phyloP scores from a whole-genome alignment of 2,329 filamentous ascomycete species.

The Clathrospora elynae region DNA sequence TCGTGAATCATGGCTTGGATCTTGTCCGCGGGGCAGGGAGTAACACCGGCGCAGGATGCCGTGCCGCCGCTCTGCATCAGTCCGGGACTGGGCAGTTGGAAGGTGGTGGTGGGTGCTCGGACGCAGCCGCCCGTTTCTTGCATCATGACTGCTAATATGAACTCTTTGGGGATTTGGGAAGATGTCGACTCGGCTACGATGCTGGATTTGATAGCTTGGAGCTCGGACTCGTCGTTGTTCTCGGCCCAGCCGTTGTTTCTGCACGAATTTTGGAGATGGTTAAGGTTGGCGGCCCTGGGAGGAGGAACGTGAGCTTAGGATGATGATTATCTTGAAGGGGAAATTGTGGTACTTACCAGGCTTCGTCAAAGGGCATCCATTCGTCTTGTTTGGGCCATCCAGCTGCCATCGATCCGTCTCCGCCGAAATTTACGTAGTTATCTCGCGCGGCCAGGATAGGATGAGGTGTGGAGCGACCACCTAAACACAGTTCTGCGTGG shows the following conservation, averaged over 20 bases:
- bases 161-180: slow-evolving; percentile 47
- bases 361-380: slow-evolving; percentile 46
- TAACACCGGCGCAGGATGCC: slow-evolving; percentile 43
- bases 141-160: slow-evolving; percentile 54
- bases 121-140: slow-evolving; percentile 57
- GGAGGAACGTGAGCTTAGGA: slow-evolving; percentile 4
- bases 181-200: slow-evolving; percentile 40
- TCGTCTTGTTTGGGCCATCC: slow-evolving; percentile 46
- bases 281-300: slow-evolving; percentile 42
- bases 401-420: slow-evolving; percentile 41
- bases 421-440: slow-evolving; percentile 38
- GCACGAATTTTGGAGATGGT: slow-evolving; percentile 47
- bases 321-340: background rate
- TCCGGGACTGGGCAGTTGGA: slow-evolving; percentile 52
- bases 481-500: too few relatives aligned
- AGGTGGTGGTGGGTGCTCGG: slow-evolving; percentile 51
- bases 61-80: slow-evolving; percentile 53
- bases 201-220: slow-evolving; percentile 45
- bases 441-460: slow-evolving; percentile 24
- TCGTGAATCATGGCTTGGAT: slow-evolving; percentile 53
- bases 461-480: too few relatives aligned
- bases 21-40: slow-evolving; percentile 48
- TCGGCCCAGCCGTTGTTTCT: slow-evolving; percentile 37
- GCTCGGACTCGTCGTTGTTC: slow-evolving; percentile 50
- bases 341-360: slow-evolving; percentile 29